A percentile compares a stretch with the other conserved stretches of the same genome.
These are phyloP conservation scores for Teunomyces panamensis DNA, from an alignment of 805 yeast species.

Conservation along the genomic window DNA sequence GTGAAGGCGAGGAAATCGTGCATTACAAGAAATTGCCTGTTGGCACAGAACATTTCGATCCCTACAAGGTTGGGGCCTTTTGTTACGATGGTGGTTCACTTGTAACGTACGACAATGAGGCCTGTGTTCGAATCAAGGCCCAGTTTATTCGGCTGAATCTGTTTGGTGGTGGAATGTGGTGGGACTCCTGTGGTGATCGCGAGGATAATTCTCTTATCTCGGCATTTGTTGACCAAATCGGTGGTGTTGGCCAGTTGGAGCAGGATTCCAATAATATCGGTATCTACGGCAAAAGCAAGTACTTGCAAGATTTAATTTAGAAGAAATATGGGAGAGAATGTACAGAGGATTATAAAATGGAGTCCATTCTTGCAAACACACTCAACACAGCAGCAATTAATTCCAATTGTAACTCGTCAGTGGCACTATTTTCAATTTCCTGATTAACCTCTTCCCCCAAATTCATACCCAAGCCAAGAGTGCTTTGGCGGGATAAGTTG, in stretches of 20 bases:
- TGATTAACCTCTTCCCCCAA: constrained; percentile 52
- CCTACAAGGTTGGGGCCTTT: constrained; percentile 43
- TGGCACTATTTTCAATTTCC: constrained; percentile 51
- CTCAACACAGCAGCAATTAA: constrained; percentile 88
- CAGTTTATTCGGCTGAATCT: constrained; percentile 44
- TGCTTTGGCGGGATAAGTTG: constrained; percentile 48
- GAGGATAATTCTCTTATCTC: constrained; percentile 37
- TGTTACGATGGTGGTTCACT: constrained; percentile 12
- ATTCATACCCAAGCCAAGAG: constrained; percentile 70
- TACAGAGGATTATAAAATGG: constrained; percentile 52
- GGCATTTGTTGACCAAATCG: constrained; percentile 44
- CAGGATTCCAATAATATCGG: constrained; percentile 12
- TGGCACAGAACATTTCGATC: constrained; percentile 51
- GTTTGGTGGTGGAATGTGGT: constrained; percentile 88
- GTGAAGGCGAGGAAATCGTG: constrained; percentile 30
- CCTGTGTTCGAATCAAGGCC: constrained; percentile 56
- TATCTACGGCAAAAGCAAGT: constrained; percentile 13
- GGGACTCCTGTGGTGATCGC: constrained; percentile 87
- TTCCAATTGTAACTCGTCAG: constrained; percentile 70
- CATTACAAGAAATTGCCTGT: constrained; percentile 57
- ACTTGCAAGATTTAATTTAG: constrained; percentile 24
- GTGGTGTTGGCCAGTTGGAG: constrained; percentile 17
- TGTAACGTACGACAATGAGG: constrained; percentile 62
- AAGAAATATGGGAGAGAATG: constrained; percentile 3
- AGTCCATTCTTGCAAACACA: constrained; percentile 90